These are phyloP conservation scores for Amanita inopinata DNA, from an alignment of 768 basidiomycete genomes.

Conservation along the genomic window DNA sequence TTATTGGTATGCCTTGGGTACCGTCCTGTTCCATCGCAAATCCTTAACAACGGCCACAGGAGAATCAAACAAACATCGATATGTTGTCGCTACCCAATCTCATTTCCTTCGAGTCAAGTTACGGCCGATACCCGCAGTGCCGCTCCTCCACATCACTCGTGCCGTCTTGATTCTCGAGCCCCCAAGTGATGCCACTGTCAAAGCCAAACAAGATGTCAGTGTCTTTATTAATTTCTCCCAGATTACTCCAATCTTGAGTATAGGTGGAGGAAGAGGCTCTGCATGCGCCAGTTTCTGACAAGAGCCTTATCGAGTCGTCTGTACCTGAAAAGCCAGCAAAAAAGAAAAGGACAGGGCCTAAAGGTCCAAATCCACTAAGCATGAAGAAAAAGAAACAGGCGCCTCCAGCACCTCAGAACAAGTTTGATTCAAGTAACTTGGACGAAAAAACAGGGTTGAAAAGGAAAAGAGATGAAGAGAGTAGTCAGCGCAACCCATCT, in stretches of 20 bases:
- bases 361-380: slow-evolving; percentile 88
- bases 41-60: slow-evolving; percentile 29
- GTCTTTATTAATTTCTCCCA: slow-evolving; percentile 12
- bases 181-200: slow-evolving; percentile 68
- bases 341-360: slow-evolving; percentile 62
- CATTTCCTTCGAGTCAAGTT: slow-evolving; percentile 59
- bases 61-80: slow-evolving; percentile 83
- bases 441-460: slow-evolving; percentile 18
- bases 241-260: background rate
- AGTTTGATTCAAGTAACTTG: too few species aligned
- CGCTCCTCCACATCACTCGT: slow-evolving; percentile 85
- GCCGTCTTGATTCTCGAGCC: slow-evolving; percentile 92
- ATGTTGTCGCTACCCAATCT: slow-evolving; percentile 82
- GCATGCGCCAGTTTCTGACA: slow-evolving; percentile 40
- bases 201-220: slow-evolving; percentile 51
- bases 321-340: slow-evolving; percentile 26
- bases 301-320: slow-evolving; percentile 28
- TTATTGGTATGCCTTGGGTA: slow-evolving; percentile 54
- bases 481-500: background rate
- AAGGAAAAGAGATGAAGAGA: slow-evolving; percentile 12
- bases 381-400: slow-evolving; percentile 62
- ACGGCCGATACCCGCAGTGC: slow-evolving; percentile 72
- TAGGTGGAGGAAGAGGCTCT: slow-evolving; percentile 60
- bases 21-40: background rate
- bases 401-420: slow-evolving; percentile 30